phyloP scores from a whole-genome alignment of 2,329 filamentous ascomycete species.

The Moelleriella libera region DNA sequence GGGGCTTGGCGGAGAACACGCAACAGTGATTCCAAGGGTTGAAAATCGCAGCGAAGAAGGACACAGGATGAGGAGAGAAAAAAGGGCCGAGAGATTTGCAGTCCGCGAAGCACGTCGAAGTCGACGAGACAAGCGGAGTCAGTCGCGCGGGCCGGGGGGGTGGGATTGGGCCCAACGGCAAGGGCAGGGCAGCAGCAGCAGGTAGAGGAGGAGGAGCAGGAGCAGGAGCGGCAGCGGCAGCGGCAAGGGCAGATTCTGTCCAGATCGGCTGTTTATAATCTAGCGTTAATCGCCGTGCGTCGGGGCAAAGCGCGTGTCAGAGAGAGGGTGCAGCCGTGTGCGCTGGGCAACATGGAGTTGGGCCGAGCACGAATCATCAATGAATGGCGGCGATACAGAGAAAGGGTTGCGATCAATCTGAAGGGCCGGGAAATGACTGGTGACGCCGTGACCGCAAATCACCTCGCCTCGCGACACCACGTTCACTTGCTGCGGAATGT shows the following conservation, averaged over 20 bases:
- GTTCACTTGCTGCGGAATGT: too few relatives aligned
- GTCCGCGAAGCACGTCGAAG: not conserved
- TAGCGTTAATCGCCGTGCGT: not conserved
- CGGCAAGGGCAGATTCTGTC: not conserved
- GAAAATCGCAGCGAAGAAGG: not conserved
- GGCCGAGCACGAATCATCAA: too few relatives aligned
- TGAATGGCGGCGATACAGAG: too few relatives aligned
- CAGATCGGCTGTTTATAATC: not conserved
- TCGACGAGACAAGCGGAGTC: conserved; percentile 2
- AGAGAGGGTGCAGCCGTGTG: not conserved
- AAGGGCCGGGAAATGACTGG: too few relatives aligned
- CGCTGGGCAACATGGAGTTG: too few relatives aligned
- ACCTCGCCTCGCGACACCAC: too few relatives aligned
- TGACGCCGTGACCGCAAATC: too few relatives aligned
- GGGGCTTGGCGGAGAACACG: too few relatives aligned
- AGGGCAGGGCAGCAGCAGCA: not conserved
- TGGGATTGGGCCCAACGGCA: not conserved
- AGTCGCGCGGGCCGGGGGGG: not conserved
- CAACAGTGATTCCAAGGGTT: not conserved
- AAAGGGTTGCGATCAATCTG: too few relatives aligned
- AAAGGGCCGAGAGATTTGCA: not conserved
- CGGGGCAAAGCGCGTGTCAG: not conserved
- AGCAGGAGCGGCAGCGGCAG: too few relatives aligned
- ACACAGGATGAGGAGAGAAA: not conserved
- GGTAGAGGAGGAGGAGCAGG: too few relatives aligned